Conservation (phyloP, 1,284 basidiomycete species). For the Phlebopus sp. region DNA sequence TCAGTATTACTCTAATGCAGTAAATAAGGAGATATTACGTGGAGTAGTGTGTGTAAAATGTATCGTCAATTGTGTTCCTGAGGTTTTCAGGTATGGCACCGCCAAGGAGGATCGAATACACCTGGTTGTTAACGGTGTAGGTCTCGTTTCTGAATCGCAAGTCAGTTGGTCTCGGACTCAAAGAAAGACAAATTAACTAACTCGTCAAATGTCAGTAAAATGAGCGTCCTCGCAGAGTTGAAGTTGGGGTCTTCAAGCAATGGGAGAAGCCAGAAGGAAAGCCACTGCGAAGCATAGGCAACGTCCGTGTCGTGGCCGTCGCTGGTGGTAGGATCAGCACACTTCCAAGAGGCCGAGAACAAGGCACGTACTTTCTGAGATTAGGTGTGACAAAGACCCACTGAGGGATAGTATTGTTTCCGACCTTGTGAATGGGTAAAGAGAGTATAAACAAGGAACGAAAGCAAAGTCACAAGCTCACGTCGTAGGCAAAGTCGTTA, state of each 20-base stretch:
- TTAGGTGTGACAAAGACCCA: slow-evolving; percentile 66
- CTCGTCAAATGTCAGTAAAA: slow-evolving; percentile 52
- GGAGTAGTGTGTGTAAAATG: slow-evolving; percentile 67
- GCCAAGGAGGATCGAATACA: slow-evolving; percentile 52
- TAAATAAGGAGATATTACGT: slow-evolving; percentile 14
- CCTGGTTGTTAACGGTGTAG: slow-evolving; percentile 42
- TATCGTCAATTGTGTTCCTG: slow-evolving; percentile 46
- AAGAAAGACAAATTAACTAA: slow-evolving; percentile 8
- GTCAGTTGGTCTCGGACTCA: not conserved
- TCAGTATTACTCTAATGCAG: not conserved
- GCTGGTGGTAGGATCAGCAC: slow-evolving; percentile 16
- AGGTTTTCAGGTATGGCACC: slow-evolving; percentile 44
- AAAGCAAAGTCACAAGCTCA: slow-evolving; percentile 23
- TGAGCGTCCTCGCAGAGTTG: slow-evolving; percentile 50
- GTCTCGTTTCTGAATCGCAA: slow-evolving; percentile 43
- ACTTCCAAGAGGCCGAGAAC: not conserved
- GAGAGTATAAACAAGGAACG: not conserved
- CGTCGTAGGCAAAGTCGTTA: slow-evolving; percentile 51
- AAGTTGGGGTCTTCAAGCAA: slow-evolving; percentile 46
- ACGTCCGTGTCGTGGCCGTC: slow-evolving; percentile 52
- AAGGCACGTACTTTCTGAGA: slow-evolving; percentile 28
- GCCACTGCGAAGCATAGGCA: slow-evolving; percentile 47
- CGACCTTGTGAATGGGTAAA: slow-evolving; percentile 8
- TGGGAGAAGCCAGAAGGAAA: slow-evolving; percentile 51
- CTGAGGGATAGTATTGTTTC: slow-evolving; percentile 49